These are phyloP conservation scores for Pseudocercospora fuligena DNA, from an alignment of 2,329 filamentous ascomycete genomes.

Conservation along the genomic window DNA sequence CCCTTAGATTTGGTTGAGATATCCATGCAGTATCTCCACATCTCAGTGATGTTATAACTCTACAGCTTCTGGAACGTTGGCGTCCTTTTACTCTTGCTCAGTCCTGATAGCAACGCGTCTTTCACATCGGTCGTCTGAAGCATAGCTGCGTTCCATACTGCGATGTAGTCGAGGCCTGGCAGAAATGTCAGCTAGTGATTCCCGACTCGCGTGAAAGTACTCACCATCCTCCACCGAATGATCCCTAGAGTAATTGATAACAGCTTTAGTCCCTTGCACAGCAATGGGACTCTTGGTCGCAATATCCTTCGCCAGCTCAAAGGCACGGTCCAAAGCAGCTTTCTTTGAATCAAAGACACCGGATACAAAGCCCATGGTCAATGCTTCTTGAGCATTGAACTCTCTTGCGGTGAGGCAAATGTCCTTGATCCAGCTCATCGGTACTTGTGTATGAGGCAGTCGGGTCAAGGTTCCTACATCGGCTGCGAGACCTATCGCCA, in stretches of 20 bases:
- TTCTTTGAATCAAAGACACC: slow-evolving; percentile 66
- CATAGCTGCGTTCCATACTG: slow-evolving; percentile 35
- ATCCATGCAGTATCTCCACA: neutral
- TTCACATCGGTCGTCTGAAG: slow-evolving; percentile 33
- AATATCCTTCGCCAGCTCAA: slow-evolving; percentile 68
- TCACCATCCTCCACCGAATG: slow-evolving; percentile 68
- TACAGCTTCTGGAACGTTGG: slow-evolving; percentile 34
- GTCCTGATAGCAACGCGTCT: slow-evolving; percentile 28
- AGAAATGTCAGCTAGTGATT: slow-evolving; percentile 56
- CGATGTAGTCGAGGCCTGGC: slow-evolving; percentile 30
- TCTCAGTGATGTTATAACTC: neutral
- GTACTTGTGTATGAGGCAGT: slow-evolving; percentile 74
- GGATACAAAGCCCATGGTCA: slow-evolving; percentile 71
- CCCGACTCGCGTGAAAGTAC: slow-evolving; percentile 54
- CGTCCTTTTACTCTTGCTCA: slow-evolving; percentile 29
- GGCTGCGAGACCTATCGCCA: slow-evolving; percentile 79
- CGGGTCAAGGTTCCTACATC: slow-evolving; percentile 79
- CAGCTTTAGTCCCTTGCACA: slow-evolving; percentile 83
- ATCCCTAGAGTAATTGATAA: slow-evolving; percentile 81
- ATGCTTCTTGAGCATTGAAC: slow-evolving; percentile 71
- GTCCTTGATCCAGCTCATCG: slow-evolving; percentile 77
- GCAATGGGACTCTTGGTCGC: slow-evolving; percentile 88
- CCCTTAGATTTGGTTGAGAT: neutral
- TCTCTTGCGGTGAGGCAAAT: slow-evolving; percentile 72
- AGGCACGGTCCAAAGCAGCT: slow-evolving; percentile 61